A percentile compares a stretch with the other conserved stretches of the same genome.
Evolutionary conservation across 352 stramenopile species (phyloP).

Genomic region (Phytophthora boehmeriae): DNA sequence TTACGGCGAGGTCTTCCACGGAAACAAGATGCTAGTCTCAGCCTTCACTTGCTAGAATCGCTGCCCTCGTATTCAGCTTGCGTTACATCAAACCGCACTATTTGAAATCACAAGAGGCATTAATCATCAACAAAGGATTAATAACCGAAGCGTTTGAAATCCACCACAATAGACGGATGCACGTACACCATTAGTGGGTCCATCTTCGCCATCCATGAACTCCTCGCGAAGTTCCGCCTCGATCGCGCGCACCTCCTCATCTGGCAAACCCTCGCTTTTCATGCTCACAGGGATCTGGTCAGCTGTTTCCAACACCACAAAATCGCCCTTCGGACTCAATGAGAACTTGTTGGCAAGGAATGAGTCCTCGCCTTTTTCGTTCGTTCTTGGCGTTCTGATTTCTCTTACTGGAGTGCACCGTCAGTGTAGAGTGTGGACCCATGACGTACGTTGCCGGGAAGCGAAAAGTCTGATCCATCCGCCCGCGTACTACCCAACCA

Average conservation of each 20-base stretch:
- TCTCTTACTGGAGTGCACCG: conserved; percentile 80
- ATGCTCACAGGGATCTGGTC: conserved; percentile 78
- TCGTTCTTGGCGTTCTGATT: conserved; percentile 82
- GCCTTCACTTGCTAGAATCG: conserved; percentile 26
- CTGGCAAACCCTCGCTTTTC: conserved; percentile 60
- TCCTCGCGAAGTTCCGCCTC: conserved; percentile 57
- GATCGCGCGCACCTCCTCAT: conserved; percentile 66
- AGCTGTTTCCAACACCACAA: conserved; percentile 61
- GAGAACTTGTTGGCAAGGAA: conserved; percentile 86
- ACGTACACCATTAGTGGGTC: conserved; percentile 60
- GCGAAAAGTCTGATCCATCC: conserved; percentile 69
- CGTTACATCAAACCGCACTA: conserved; percentile 43
- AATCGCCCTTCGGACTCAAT: conserved; percentile 70
- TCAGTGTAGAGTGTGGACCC: conserved; percentile 68
- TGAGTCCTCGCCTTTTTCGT: conserved; percentile 73
- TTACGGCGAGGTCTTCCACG: conserved; percentile 29
- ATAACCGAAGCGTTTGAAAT: neutral
- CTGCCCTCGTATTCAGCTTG: conserved; percentile 10
- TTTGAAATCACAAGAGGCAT: conserved; percentile 12
- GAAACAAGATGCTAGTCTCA: conserved; percentile 17
- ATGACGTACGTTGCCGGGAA: conserved; percentile 77
- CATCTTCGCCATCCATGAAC: conserved; percentile 57
- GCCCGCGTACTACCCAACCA: conserved; percentile 70
- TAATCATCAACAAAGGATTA: conserved; percentile 2
- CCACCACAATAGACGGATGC: conserved; percentile 5